phyloP scores from a whole-genome alignment of 805 yeast genomes.

The Clavispora santaluciae region DNA sequence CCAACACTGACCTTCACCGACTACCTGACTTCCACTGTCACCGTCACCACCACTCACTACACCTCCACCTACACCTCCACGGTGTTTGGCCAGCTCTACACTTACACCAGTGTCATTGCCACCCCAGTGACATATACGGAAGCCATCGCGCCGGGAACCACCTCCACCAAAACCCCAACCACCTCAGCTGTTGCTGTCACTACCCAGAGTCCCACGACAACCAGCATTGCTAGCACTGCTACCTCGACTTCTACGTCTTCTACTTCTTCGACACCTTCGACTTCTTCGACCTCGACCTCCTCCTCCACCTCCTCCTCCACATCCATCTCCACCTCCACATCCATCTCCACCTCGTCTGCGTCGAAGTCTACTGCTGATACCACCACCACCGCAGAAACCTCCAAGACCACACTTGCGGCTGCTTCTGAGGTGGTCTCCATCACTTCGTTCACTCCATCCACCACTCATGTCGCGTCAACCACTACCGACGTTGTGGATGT shows the following conservation, averaged over 20 bases:
- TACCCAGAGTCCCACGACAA: constrained; percentile 5
- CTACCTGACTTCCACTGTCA: constrained; percentile 24
- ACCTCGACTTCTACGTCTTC: constrained; percentile 2
- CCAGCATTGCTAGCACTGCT: constrained; percentile 5
- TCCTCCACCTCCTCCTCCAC: constrained; percentile 5
- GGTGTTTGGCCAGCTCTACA: constrained; percentile 33
- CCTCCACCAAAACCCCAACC: constrained; percentile 11
- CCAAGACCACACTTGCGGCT: constrained; percentile 1
- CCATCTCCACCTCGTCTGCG: constrained; percentile 2
- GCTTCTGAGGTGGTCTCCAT: not conserved
- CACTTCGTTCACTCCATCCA: constrained; percentile 2
- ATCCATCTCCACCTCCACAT: constrained; percentile 3
- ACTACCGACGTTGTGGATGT: constrained; percentile 18
- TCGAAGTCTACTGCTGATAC: not conserved
- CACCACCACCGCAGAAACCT: constrained; percentile 1
- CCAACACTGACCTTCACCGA: constrained; percentile 26
- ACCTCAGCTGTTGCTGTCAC: constrained; percentile 6
- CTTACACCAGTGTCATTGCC: constrained; percentile 32
- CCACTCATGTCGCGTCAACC: constrained; percentile 19
- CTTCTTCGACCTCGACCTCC: constrained; percentile 3
- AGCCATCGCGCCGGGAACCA: constrained; percentile 3
- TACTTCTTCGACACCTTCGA: constrained; percentile 4
- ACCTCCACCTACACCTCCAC: constrained; percentile 42
- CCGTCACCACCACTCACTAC: constrained; percentile 35
- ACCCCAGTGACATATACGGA: constrained; percentile 21